Evolutionary conservation across 2,329 filamentous ascomycete genomes (phyloP), one percentile per base, ranked within the genome.

Genomic region (Aspergillus novofumigatus): DNA sequence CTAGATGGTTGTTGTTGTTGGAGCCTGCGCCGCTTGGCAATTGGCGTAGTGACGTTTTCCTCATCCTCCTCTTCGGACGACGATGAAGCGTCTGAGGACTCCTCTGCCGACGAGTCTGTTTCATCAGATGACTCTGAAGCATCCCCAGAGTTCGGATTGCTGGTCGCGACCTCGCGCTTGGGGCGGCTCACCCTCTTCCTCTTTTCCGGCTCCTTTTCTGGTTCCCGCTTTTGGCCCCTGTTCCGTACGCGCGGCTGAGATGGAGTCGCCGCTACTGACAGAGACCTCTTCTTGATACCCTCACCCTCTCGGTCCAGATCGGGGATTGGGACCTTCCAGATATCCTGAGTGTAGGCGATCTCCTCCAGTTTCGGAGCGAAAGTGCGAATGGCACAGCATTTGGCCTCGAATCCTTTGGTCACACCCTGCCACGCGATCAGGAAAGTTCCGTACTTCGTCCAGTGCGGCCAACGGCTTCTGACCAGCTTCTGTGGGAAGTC

Each of bases 341-440:
- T 9, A 32, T 54, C 42, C 14, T 10, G 25, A 7, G 42, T 25
- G 21, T 58, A 63, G 7, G 14, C 5, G 3, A 59, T 41, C 7
- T 57, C 41, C 1, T 56, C 38, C 4, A 5, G 3, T 9, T 14
- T 4, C 4, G 21, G 28, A 14, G 26, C 26, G 20, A 55, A 63
- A 17, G 54, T 38, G 2, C 59, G 51, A 4, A 63, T 38, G 4
- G 62, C 60, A 23, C 51, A 61, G 8, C 29, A 32, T 14, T 59
- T 44, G 14, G 41, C 14, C 2, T 60, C 59, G 35, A 28, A 62
- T 20, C 55, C 54, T 5, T 56, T 11, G 3, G 32, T 20, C 2
- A 41, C 10, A 8, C 58, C 57, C 21, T 41, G 20, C 63, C 64
- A 65, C 1, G 55, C 56, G 29, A 55, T 8, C 10, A 64, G 51